Percentiles rank a stretch among this genome's conserved stretches.
Evolutionary conservation across 2,329 filamentous ascomycete genomes (phyloP).

Genomic region (Colletotrichum sp.): DNA sequence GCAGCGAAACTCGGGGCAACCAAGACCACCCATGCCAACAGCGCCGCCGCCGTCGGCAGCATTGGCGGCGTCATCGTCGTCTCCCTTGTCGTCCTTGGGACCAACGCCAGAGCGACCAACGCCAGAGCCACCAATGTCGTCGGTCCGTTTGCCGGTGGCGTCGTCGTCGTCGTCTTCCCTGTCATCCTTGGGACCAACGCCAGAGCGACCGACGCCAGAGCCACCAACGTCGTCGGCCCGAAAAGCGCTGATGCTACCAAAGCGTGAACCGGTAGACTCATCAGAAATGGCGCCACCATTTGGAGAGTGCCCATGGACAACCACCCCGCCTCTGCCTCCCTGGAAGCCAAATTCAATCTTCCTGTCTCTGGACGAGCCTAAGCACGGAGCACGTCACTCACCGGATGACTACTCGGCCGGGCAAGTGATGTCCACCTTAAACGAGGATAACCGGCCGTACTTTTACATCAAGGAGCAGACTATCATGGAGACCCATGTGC

Average conservation of each 20-base stretch:
- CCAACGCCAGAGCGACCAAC: too few species aligned
- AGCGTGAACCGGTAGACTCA: background rate
- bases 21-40: too few species aligned
- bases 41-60: too few species aligned
- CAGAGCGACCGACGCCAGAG: background rate
- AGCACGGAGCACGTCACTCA: background rate
- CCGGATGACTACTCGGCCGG: background rate
- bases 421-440: background rate
- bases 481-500: background rate
- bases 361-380: background rate
- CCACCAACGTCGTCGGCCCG: background rate
- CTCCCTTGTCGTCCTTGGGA: too few species aligned
- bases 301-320: background rate
- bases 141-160: too few species aligned
- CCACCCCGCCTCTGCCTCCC: too few species aligned
- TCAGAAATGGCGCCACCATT: background rate
- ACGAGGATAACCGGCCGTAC: background rate
- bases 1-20: too few species aligned
- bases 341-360: background rate
- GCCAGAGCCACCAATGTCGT: too few species aligned
- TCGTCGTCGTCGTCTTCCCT: background rate
- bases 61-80: too few species aligned
- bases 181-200: background rate
- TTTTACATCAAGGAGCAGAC: background rate
- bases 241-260: background rate